phyloP scores from a whole-genome alignment of 305 asterid species.

The Fraxinus baroniana region DNA sequence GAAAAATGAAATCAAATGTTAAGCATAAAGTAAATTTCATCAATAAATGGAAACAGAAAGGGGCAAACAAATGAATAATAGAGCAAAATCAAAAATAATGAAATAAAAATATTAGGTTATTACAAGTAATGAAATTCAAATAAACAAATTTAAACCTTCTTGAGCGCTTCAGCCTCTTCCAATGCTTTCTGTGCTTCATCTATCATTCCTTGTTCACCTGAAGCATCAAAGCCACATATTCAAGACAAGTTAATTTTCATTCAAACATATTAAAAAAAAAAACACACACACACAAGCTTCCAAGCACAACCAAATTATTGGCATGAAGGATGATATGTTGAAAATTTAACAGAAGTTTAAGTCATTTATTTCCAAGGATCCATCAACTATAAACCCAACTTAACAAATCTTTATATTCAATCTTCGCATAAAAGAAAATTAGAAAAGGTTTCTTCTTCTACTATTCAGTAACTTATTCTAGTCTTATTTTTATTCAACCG shows the following conservation, averaged over 20 bases:
- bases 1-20: constrained; percentile 4
- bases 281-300: neutral
- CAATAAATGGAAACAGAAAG: neutral
- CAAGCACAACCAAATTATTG: neutral
- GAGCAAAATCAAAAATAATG: too few relatives aligned
- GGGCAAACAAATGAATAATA: too few relatives aligned
- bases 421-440: neutral
- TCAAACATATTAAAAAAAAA: neutral
- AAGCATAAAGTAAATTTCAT: neutral
- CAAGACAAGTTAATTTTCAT: neutral
- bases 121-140: constrained; percentile 16
- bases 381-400: neutral
- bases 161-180: constrained; percentile 96
- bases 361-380: neutral
- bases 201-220: constrained; percentile 89
- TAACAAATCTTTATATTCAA: neutral
- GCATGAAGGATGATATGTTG: neutral
- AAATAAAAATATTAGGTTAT: too few relatives aligned
- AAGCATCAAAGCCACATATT: constrained; percentile 25
- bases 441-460: neutral
- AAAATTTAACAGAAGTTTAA: neutral
- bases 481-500: neutral
- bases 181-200: constrained; percentile 88
- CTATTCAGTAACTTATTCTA: neutral
- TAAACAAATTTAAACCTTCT: constrained; percentile 48